Evolutionary conservation across 306 rosid species (phyloP).

Genomic region (Cyamopsis tetragonoloba): DNA sequence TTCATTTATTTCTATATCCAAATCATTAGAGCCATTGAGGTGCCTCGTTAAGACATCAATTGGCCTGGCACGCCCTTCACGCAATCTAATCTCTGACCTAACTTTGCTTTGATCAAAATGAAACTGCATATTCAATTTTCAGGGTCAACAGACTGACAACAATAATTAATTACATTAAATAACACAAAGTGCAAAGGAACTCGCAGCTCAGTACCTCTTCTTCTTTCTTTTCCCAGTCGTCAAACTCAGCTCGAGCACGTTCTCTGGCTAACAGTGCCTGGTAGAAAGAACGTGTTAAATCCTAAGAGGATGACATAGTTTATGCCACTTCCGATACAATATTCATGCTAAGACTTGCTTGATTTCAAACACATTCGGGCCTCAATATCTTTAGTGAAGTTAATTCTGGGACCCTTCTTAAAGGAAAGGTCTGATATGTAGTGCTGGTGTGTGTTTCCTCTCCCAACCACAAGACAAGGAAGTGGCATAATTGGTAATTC

Average conservation of each 20-base stretch:
- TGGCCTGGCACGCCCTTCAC: constrained; percentile 94
- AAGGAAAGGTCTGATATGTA: not conserved
- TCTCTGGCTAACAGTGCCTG: constrained; percentile 95
- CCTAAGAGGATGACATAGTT: constrained; percentile 2
- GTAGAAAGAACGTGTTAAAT: constrained; percentile 30
- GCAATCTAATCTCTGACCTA: constrained; percentile 96
- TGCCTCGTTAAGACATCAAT: constrained; percentile 88
- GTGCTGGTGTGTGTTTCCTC: not conserved
- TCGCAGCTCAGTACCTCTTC: constrained; percentile 64
- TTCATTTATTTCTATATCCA: constrained; percentile 84
- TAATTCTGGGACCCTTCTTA: not conserved
- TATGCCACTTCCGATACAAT: not conserved
- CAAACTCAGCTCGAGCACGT: constrained; percentile 96
- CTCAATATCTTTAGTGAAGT: not conserved
- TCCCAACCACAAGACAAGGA: not conserved
- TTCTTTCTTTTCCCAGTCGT: constrained; percentile 98
- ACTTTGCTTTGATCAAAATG: constrained; percentile 98
- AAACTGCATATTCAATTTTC: constrained; percentile 51
- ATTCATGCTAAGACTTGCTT: not conserved
- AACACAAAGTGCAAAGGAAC: constrained; percentile 1
- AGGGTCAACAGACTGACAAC: constrained; percentile 15
- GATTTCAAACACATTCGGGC: not conserved
- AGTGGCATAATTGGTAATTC: not conserved
- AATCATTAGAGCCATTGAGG: constrained; percentile 76
- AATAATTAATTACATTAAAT: constrained; percentile 17